Evolutionary conservation across 192 early-diverging fungal species (phyloP).

Genomic region (Gigaspora rosea): DNA sequence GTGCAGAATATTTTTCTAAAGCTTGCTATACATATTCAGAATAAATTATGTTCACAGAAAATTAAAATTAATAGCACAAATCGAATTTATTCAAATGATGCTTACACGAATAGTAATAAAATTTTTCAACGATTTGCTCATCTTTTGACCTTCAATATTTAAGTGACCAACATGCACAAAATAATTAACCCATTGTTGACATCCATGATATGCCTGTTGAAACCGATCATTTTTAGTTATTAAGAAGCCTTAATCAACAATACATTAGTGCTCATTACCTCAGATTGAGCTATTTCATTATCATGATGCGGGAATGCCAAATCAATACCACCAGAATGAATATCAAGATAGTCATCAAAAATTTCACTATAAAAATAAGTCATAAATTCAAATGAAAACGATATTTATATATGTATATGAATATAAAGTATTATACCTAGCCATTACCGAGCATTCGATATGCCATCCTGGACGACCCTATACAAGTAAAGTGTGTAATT

Average conservation of each 20-base stretch:
- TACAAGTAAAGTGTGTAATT: not conserved
- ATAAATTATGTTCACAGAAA: no score
- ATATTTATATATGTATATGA: not conserved
- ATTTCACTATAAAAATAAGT: slow-evolving; percentile 60
- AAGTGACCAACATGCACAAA: slow-evolving; percentile 96
- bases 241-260: not conserved
- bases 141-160: slow-evolving; percentile 94
- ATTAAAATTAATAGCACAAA: no score
- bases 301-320: slow-evolving; percentile 98
- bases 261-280: slow-evolving; percentile 38
- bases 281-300: slow-evolving; percentile 95
- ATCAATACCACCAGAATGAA: slow-evolving; percentile 96
- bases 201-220: slow-evolving; percentile 71
- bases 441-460: slow-evolving; percentile 99
- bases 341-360: slow-evolving; percentile 84
- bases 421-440: slow-evolving; percentile 42
- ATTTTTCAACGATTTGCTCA: slow-evolving; percentile 99
- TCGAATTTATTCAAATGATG: no score
- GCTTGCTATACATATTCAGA: slow-evolving; percentile 54
- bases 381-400: not conserved
- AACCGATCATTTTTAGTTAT: not conserved
- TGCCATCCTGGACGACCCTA: slow-evolving; percentile 97
- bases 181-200: slow-evolving; percentile 98
- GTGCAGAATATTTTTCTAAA: slow-evolving; percentile 73
- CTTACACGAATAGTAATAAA: slow-evolving; percentile 85